Percentiles rank a stretch among this genome's conserved stretches.
phyloP scores from a whole-genome alignment of 2,329 filamentous ascomycete genomes.

The Botrytis elliptica region DNA sequence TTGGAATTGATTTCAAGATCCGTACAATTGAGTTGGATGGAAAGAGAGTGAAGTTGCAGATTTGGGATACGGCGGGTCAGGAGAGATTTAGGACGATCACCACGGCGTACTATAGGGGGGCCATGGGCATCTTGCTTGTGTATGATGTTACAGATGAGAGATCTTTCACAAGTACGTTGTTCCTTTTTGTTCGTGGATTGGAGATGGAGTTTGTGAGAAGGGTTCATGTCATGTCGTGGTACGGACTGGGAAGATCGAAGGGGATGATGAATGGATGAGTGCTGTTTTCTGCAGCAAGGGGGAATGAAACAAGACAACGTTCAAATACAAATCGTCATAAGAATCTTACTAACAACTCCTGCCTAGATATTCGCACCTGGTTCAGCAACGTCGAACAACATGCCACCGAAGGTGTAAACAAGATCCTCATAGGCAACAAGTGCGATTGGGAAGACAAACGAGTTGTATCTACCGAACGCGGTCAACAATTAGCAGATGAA shows the following conservation, averaged over 20 bases:
- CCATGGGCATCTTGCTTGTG: conserved; percentile 96
- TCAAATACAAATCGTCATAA: neutral
- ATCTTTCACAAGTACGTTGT: conserved; percentile 83
- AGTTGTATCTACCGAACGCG: conserved; percentile 87
- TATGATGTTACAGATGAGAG: conserved; percentile 99
- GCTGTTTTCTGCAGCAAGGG: neutral
- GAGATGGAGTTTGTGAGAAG: neutral
- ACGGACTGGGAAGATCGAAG: neutral
- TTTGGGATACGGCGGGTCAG: conserved; percentile 98
- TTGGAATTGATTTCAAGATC: conserved; percentile 99
- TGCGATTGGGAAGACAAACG: conserved; percentile 99
- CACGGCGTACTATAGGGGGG: conserved; percentile 96
- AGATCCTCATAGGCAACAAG: conserved; percentile 99
- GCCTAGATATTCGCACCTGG: conserved; percentile 93
- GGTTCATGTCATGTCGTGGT: neutral
- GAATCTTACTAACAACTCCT: neutral
- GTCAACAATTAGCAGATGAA: conserved; percentile 90
- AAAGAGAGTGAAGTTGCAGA: conserved; percentile 98
- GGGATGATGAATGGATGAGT: neutral
- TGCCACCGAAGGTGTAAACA: conserved; percentile 98
- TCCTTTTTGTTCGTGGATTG: conserved; percentile 1
- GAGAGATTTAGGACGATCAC: conserved; percentile 99
- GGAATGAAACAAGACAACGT: neutral
- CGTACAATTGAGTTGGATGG: conserved; percentile 98
- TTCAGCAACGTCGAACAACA: conserved; percentile 99